A percentile compares a stretch with the other conserved stretches of the same genome.
These are phyloP conservation scores for Chamaecyparis obtusa DNA, from an alignment of 75 land plant genomes.

Conservation along the genomic window DNA sequence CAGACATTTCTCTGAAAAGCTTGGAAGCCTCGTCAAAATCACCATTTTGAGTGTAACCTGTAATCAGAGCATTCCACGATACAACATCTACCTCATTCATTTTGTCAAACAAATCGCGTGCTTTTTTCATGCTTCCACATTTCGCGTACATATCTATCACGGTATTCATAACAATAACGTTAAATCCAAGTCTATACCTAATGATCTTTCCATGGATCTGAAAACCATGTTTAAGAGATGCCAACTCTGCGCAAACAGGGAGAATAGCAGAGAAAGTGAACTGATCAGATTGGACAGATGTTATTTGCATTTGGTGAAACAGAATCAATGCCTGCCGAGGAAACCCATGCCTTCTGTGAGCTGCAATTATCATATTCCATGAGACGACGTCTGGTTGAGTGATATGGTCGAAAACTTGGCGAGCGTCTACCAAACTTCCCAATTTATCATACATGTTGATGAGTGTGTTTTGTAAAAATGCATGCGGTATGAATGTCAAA, in stretches of 20 bases:
- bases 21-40: neutral
- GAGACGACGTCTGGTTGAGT: constrained; percentile 41
- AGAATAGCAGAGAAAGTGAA: constrained; percentile 14
- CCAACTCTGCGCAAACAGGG: constrained; percentile 8
- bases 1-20: neutral
- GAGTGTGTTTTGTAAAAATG: neutral
- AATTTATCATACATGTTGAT: constrained; percentile 7
- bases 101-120: neutral
- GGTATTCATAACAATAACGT: constrained; percentile 1
- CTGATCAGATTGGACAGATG: neutral
- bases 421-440: constrained; percentile 21
- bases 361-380: constrained; percentile 41
- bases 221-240: constrained; percentile 13
- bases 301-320: constrained; percentile 16
- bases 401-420: constrained; percentile 33
- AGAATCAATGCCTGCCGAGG: neutral
- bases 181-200: neutral
- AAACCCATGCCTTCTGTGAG: constrained; percentile 8
- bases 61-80: constrained; percentile 15
- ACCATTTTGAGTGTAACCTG: constrained; percentile 12
- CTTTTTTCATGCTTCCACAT: neutral
- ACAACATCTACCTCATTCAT: neutral
- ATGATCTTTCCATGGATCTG: constrained; percentile 11
- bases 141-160: constrained; percentile 22
- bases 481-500: neutral